Evolutionary conservation across 495 filamentous ascomycete genomes (phyloP).

Genomic region (Neurospora sp.): DNA sequence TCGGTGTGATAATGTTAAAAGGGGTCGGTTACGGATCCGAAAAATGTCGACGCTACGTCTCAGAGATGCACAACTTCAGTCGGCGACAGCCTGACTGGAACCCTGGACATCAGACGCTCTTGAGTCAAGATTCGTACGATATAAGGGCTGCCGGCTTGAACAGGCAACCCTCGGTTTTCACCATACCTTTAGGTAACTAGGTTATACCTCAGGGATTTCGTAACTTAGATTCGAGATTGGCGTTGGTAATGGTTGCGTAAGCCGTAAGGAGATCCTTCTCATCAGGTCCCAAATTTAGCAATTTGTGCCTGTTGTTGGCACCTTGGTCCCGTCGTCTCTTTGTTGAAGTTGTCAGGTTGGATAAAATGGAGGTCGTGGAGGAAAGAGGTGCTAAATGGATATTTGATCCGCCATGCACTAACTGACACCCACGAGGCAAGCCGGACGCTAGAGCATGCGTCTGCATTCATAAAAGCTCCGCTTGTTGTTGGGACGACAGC

Average conservation of each 20-base stretch:
- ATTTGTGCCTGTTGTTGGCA: not conserved
- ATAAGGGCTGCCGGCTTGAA: not conserved
- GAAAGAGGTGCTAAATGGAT: not conserved
- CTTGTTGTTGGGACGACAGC: not conserved
- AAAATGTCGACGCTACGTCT: slow-evolving; percentile 11
- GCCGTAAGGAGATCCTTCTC: not conserved
- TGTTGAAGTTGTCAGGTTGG: not conserved
- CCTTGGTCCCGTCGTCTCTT: not conserved
- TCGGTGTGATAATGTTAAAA: slow-evolving; percentile 7
- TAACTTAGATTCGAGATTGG: not conserved
- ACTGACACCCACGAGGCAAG: not conserved
- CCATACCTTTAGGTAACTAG: not conserved
- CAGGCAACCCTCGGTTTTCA: not conserved
- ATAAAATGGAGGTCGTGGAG: not conserved
- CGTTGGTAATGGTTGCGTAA: not conserved
- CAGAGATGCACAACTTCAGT: slow-evolving; percentile 15
- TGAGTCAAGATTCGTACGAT: not conserved
- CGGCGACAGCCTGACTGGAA: not conserved
- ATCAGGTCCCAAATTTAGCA: not conserved
- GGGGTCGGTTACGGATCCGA: not conserved
- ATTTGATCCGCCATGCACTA: not conserved
- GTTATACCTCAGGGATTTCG: not conserved
- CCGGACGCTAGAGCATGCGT: not conserved
- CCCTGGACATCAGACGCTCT: not conserved
- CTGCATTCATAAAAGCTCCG: not conserved